Percentiles rank a stretch among this genome's conserved stretches.
Conservation (phyloP, 257 asterid genomes). For the Plectranthus barbatus region DNA sequence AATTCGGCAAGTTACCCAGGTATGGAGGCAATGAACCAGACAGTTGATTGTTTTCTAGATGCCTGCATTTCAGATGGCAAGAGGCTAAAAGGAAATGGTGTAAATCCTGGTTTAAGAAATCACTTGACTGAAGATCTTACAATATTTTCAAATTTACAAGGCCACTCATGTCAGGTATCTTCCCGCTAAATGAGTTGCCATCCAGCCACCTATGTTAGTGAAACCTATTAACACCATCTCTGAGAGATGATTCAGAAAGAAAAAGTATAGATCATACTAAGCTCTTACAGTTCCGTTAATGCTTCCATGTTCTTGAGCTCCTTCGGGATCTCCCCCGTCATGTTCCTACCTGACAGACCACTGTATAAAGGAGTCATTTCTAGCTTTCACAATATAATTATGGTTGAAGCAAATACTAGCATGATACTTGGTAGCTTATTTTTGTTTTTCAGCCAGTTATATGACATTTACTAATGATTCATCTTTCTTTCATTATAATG, state of each 20-base stretch:
- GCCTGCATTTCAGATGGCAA: conserved; percentile 44
- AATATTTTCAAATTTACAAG: conserved; percentile 65
- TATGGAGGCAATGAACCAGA: conserved; percentile 64
- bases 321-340: conserved; percentile 64
- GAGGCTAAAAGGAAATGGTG: neutral
- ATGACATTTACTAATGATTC: neutral
- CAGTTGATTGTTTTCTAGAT: conserved; percentile 75
- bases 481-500: too few species aligned
- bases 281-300: conserved; percentile 74
- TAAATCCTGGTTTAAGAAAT: neutral
- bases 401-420: neutral
- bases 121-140: conserved; percentile 36
- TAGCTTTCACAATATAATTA: neutral
- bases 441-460: neutral
- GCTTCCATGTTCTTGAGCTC: conserved; percentile 73
- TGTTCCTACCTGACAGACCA: conserved; percentile 58
- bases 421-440: neutral
- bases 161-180: conserved; percentile 72
- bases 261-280: neutral
- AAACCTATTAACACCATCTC: neutral
- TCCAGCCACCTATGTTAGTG: conserved; percentile 69
- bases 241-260: neutral
- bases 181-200: conserved; percentile 54
- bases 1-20: conserved; percentile 61
- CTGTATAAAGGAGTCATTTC: conserved; percentile 36